Base-by-base conservation (phyloP, 2,329 filamentous ascomycete genomes). In the Penicillium sp. region DNA sequence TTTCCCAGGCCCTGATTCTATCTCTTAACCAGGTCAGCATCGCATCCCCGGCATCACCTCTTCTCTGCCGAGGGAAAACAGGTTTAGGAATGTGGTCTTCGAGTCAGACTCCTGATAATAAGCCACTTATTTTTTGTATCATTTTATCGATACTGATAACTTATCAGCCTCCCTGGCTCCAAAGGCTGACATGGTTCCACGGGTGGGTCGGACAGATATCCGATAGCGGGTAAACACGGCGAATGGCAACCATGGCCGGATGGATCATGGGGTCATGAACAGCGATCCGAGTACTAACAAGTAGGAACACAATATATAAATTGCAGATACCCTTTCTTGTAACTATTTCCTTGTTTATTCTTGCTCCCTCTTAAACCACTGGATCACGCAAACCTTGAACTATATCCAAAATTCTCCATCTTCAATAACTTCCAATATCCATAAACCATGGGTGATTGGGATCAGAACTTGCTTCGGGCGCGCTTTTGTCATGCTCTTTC, bases 401-500 rank as follows among this genome's bases (percentile, higher is more conserved):
- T n/a, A n/a, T n/a, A n/a, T n/a, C n/a, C n/a, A n/a, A n/a, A n/a
- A n/a, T n/a, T n/a, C n/a, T n/a, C n/a, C n/a, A n/a, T n/a, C n/a
- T 34, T 17, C 4, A 7, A 7, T 17, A 30, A 15, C 23, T 21
- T 20, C 23, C 33, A 12, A 23, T 26, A 41, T 29, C 7, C n/a
- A 13, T n/a, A 49, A 18, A 7, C n/a, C n/a, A 65, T 60, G 60
- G 29, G 20, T 7, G 10, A 46, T 4, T 64, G 55, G 57, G 45
- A 61, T 21, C 57, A 60, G 44, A 56, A 68, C 43, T 40, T 23
- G 21, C 61, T 69, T 2, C 63, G 69, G 8, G 64, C 67, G 9
- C 60, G 48, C 10, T 71, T 71, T 41, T 62, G 65, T 21, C 54
- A 62, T 45, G 65, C 66, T 2, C 63, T 71, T 47, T 72, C 69